Percentiles rank a stretch among this genome's conserved stretches.
These are phyloP conservation scores for Cupressus sempervirens DNA, from an alignment of 75 land plant species.

Conservation along the genomic window DNA sequence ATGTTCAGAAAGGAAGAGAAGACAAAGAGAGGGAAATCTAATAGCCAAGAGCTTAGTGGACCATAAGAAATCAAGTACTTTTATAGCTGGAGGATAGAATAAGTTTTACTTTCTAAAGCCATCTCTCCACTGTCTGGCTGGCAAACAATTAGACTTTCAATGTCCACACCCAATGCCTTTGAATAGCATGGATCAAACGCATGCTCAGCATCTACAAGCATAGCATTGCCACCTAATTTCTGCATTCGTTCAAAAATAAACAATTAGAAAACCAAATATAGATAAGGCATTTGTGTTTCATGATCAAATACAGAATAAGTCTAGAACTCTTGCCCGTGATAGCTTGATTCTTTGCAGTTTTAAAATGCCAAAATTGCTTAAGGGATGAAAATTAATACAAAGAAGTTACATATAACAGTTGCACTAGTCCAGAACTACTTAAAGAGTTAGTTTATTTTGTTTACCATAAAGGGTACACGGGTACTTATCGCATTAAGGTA, in stretches of 20 bases:
- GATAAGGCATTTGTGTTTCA: background rate
- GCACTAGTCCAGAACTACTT: too few relatives aligned
- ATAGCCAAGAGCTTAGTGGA: background rate
- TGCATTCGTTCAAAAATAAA: slow-evolving; percentile 32
- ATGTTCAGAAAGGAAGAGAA: background rate
- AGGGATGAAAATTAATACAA: background rate
- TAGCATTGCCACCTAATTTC: slow-evolving; percentile 91
- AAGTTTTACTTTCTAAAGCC: slow-evolving; percentile 84
- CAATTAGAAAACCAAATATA: slow-evolving; percentile 5
- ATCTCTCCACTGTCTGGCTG: slow-evolving; percentile 98
- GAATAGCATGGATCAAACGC: slow-evolving; percentile 96
- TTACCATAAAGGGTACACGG: too few relatives aligned
- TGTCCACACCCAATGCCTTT: slow-evolving; percentile 83
- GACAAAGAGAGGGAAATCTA: background rate
- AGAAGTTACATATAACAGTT: background rate
- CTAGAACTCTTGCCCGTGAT: background rate
- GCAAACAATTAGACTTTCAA: slow-evolving; percentile 92
- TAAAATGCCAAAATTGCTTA: background rate
- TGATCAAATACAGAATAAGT: background rate
- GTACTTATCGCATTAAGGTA: too few relatives aligned
- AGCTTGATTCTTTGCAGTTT: background rate
- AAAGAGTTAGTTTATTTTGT: too few relatives aligned
- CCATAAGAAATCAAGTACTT: background rate
- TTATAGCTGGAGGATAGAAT: background rate
- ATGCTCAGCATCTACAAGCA: slow-evolving; percentile 99